Base-by-base conservation (phyloP, 345 rosid species). In the Eucalyptus cloeziana region DNA sequence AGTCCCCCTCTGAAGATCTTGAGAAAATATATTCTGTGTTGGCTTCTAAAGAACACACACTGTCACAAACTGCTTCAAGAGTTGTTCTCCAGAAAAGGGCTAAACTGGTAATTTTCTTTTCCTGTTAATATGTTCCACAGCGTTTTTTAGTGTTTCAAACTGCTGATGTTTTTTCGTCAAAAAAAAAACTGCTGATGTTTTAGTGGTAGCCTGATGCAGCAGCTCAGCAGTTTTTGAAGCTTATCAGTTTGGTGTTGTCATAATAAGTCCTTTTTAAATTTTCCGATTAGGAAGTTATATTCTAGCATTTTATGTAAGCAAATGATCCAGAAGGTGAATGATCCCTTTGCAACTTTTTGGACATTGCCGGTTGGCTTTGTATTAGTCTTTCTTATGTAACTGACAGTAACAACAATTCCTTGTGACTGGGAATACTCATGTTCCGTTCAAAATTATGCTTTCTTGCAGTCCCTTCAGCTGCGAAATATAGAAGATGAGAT, bases 31-130 rank as follows among this genome's bases (percentile, higher is more conserved):
- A 62, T 50, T 86, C 86, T 8, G 33, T 90, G 47, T 69, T 93
- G 88, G 93, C 93, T 86, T 92, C 95, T 60, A 94, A 89, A 88
- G 95, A 93, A 49, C 87, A 89, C 87, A 86, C 86, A 49, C 43
- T 96, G 56, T 92, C 94, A 3, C 91, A 94, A 89, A 91, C 95
- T 89, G 97, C 97, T 52, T 64, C 54, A 30, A 54, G 76, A 69
- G 81, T 69, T 69, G 24, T 33, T 69, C 81, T 69, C 81, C 40
- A 69, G 44, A 69, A 69, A 69, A 33, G 81, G 81, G 81, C 81
- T 69, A 16, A 17, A 33, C 13, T 69, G 81, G 81, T 69, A 17
- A 10, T 69, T 33, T 43, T 69, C 25, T 33, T 33, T 69, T 69
- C 24, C 22, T 19, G 13, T 33, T 43, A 69, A 9, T 33, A 69